A percentile compares a stretch with the other conserved stretches of the same genome.
These are phyloP conservation scores for Eucalyptus erythrocorys DNA, from an alignment of 345 rosid species.

Conservation along the genomic window DNA sequence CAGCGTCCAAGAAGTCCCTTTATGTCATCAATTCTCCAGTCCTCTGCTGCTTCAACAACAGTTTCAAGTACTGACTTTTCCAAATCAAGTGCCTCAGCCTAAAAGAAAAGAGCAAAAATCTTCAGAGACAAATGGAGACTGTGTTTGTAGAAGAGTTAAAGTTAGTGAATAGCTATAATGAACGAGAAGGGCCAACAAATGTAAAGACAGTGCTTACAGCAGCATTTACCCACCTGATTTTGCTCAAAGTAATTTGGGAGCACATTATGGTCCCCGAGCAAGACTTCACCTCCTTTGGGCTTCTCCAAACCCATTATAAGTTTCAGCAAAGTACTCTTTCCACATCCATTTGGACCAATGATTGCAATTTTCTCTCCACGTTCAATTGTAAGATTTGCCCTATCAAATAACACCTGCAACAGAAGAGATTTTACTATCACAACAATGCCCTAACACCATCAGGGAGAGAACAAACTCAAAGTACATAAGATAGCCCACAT, in stretches of 20 bases:
- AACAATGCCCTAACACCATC: neutral
- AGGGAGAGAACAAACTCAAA: neutral
- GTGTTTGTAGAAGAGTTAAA: neutral
- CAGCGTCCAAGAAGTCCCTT: constrained; percentile 97
- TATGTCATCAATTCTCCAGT: constrained; percentile 90
- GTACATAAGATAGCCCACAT: constrained; percentile 27
- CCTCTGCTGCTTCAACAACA: constrained; percentile 81
- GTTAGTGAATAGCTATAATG: neutral
- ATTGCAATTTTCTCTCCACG: constrained; percentile 87
- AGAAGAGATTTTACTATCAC: neutral
- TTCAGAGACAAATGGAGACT: neutral
- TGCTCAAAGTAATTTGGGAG: constrained; percentile 97
- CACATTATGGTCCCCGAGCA: constrained; percentile 87
- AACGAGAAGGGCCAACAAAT: neutral
- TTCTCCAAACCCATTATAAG: constrained; percentile 77
- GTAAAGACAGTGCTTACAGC: neutral
- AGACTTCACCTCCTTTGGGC: constrained; percentile 56
- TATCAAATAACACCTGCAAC: constrained; percentile 57
- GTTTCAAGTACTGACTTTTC: constrained; percentile 83
- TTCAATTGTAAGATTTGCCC: constrained; percentile 62
- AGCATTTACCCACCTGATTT: constrained; percentile 58
- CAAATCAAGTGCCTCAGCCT: constrained; percentile 96
- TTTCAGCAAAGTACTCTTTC: constrained; percentile 84
- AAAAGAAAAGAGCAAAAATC: neutral
- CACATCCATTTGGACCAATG: constrained; percentile 95